Evolutionary conservation across 2,329 filamentous ascomycete species (phyloP), one percentile per base, ranked within the genome.

Genomic region (Penicillium sp.): DNA sequence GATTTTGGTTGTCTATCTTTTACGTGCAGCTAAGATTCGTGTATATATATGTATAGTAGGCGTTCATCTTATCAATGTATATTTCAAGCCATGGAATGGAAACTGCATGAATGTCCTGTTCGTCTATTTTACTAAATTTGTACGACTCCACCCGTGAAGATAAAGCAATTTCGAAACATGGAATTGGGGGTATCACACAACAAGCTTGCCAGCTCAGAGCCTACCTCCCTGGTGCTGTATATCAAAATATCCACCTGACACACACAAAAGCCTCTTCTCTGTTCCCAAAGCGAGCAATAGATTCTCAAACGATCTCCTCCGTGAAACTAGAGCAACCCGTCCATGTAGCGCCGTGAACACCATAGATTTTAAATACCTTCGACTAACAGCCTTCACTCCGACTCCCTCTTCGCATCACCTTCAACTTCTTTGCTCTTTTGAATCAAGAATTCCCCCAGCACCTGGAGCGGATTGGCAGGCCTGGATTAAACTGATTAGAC

Each of bases 401-500:
- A 66, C 37, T 71, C 68, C 38, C 70, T 73, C 49, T 70, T 70
- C 11, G 66, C 55, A n/a, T 65, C 67, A 6, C 71, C 73, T 73
- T 91, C 89, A 25, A 89, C 63, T 66, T 91, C 89, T 65, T 81
- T 87, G 4, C 88, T 90, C 58, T 84, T 86, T 71, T 89, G 84
- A 55, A 92, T 78, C 4, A 93, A 77, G 71, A 85, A 92, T 73
- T 92, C 89, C 49, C 89, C 89, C 3, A 93, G 76, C 8, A 87
- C 84, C 52, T 87, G 84, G 16, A 93, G 76, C 22, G 90, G 90
- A 67, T 92, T 87, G 37, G 82, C 80, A 1, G 90, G 90, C 66
- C 90, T 86, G 3, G 48, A 37, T 19, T 11, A 38, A 43, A 22
- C 5, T 11, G 14, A 5, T 45, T 19, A 54, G 25, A 59, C 10